phyloP scores from a whole-genome alignment of 2,329 filamentous ascomycete species.

The Neophaeococcomyces mojaviensis region DNA sequence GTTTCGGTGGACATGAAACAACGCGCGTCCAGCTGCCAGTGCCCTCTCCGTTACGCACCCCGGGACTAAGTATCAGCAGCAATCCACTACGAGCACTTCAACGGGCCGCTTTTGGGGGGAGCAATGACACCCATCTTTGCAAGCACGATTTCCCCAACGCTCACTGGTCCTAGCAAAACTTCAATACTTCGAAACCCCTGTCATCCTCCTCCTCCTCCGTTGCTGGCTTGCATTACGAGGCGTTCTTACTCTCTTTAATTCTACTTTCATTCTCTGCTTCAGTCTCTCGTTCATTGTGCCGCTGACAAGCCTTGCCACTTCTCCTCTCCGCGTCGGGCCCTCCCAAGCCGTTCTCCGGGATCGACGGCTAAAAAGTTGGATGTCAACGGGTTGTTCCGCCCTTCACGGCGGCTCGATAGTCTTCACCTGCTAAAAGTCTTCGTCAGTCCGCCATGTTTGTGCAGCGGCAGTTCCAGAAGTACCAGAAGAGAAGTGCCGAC shows the following conservation, averaged over 20 bases:
- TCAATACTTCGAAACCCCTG: no score
- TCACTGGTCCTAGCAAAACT: no score
- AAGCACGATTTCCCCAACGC: no score
- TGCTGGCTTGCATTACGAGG: background rate
- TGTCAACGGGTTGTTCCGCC: conserved; percentile 2
- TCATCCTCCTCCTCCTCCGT: background rate
- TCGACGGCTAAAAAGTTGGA: background rate
- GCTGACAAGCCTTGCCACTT: background rate
- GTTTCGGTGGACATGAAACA: background rate
- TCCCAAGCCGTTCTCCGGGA: no score
- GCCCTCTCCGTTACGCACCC: background rate
- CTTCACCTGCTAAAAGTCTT: background rate
- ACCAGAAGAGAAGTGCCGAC: conserved; percentile 64
- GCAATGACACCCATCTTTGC: no score
- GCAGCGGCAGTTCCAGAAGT: conserved; percentile 66
- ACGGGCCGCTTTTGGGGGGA: no score
- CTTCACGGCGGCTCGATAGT: conserved; percentile 1
- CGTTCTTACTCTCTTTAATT: conserved; percentile 1
- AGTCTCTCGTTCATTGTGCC: conserved; percentile 3
- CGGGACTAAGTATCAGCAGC: no score
- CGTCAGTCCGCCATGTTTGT: conserved; percentile 34
- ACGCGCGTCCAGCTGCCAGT: conserved; percentile 3
- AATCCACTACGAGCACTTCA: no score
- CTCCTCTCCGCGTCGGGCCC: no score
- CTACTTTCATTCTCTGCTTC: background rate